Base-by-base conservation (phyloP, 306 rosid species). In the Cucurbita argyrosperma region DNA sequence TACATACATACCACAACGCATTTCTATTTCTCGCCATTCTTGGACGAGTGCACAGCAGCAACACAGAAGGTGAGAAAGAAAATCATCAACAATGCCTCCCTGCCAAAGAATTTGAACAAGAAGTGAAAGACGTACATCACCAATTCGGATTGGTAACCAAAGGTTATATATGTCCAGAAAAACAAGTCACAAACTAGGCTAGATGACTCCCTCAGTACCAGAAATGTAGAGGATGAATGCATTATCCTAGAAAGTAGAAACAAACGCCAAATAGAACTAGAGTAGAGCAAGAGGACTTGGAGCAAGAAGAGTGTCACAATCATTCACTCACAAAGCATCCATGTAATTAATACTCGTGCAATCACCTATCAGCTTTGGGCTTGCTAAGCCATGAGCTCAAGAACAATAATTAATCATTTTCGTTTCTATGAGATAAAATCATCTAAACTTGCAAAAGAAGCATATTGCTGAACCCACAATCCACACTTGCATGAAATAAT, bases 21-120 rank as follows among this genome's bases (percentile, higher is more conserved):
- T 87, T 86, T 94, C 90, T n/a, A 94, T 92, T 88, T 94, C 99
- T 79, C 99, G 90, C 96, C 92, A 94, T 85, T 94, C 99, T 94
- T 94, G 99, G 79, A 91, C 96, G 63, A 94, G 99, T 58, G 99
- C 99, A 76, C 99, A 91, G 79, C 96, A 94, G 90, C 96, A 94
- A 71, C 99, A 94, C 97, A 94, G 83, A 59, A 94, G 83, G 84
- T 94, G 99, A 18, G 99, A 91, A 59, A 89, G 96, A 79, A 94
- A 94, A 80, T 94, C 99, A 76, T 94, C 99, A 74, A 94, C 14
- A 70, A 78, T 82, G 56, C 97, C 97, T 37, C 99, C 99, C 97
- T 91, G 80, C 57, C 76, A 82, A 72, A 51, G 76, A 73, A 67
- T 59, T 69, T 40, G 18, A 65, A 60, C 39, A 74, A 45, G 68